A percentile compares a stretch with the other conserved stretches of the same genome.
Conservation (phyloP, 108 stramenopile species). For the Pseudonitzschia multiseries region DNA sequence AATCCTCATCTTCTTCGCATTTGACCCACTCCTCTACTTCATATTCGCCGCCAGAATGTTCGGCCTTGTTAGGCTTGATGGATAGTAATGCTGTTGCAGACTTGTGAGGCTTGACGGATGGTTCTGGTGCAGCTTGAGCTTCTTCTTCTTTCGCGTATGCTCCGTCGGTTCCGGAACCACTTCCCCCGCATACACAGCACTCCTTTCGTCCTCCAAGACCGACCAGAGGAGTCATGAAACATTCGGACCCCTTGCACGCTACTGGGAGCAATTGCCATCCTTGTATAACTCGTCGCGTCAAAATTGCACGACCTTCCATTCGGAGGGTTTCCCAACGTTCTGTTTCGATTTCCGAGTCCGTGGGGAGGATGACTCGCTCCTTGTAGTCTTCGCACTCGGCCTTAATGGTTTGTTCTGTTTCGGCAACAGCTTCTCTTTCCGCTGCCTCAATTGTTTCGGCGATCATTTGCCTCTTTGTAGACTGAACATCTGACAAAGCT, state of each 20-base stretch:
- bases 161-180: constrained; percentile 51
- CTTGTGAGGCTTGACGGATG: too few relatives aligned
- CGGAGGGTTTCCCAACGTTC: constrained; percentile 54
- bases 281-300: constrained; percentile 43
- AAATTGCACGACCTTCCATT: constrained; percentile 37
- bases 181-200: constrained; percentile 60
- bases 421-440: constrained; percentile 40
- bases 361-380: constrained; percentile 25
- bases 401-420: constrained; percentile 30
- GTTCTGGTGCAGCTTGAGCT: neutral
- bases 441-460: constrained; percentile 37
- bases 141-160: constrained; percentile 20
- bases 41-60: neutral
- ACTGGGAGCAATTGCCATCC: constrained; percentile 41
- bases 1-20: constrained; percentile 23
- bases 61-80: constrained; percentile 4
- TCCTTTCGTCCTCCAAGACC: constrained; percentile 30
- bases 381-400: constrained; percentile 33
- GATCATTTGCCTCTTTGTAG: constrained; percentile 26
- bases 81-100: too few relatives aligned
- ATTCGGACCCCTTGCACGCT: constrained; percentile 44
- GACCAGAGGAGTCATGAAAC: constrained; percentile 41
- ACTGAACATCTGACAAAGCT: constrained; percentile 27
- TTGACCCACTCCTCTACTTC: neutral
- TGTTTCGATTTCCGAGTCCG: constrained; percentile 14